A percentile compares a stretch with the other conserved stretches of the same genome.
Conservation (phyloP, 106 monocot genomes). For the Acanthochlamys bracteata region DNA sequence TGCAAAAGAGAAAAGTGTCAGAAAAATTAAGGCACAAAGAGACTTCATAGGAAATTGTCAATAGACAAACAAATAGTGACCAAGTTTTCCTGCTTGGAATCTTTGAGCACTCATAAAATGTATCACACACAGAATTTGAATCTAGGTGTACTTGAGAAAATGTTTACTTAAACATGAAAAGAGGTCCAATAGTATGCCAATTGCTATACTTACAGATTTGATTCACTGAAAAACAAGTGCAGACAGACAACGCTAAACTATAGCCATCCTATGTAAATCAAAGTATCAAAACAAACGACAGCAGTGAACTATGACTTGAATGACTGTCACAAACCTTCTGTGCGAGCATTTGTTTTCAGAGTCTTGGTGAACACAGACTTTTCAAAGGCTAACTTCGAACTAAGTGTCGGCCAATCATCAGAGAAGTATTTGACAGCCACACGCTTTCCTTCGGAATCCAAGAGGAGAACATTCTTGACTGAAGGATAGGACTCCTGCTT, state of each 20-base stretch:
- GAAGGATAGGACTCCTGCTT: constrained; percentile 52
- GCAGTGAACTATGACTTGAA: not conserved
- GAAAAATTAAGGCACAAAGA: too few species aligned
- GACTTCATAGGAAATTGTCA: not conserved
- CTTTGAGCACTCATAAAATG: not conserved
- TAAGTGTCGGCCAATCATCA: constrained; percentile 67
- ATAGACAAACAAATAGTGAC: not conserved
- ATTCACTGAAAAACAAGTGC: too few species aligned
- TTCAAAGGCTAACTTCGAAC: constrained; percentile 70
- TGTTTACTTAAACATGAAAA: too few species aligned
- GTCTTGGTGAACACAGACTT: constrained; percentile 81
- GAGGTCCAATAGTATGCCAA: too few species aligned
- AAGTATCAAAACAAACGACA: not conserved
- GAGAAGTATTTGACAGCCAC: constrained; percentile 76
- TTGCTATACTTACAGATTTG: too few species aligned
- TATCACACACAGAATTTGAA: not conserved
- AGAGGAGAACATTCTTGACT: constrained; percentile 63
- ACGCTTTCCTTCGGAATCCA: constrained; percentile 40
- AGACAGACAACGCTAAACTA: too few species aligned
- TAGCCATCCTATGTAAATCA: not conserved
- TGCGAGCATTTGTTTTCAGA: constrained; percentile 63
- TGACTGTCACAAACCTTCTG: constrained; percentile 35
- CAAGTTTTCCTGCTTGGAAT: not conserved
- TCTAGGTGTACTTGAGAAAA: not conserved
- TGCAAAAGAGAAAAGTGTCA: constrained; percentile 15